Base-by-base conservation (phyloP, 805 yeast species). In the Wickerhamomyces strasburgensis region DNA sequence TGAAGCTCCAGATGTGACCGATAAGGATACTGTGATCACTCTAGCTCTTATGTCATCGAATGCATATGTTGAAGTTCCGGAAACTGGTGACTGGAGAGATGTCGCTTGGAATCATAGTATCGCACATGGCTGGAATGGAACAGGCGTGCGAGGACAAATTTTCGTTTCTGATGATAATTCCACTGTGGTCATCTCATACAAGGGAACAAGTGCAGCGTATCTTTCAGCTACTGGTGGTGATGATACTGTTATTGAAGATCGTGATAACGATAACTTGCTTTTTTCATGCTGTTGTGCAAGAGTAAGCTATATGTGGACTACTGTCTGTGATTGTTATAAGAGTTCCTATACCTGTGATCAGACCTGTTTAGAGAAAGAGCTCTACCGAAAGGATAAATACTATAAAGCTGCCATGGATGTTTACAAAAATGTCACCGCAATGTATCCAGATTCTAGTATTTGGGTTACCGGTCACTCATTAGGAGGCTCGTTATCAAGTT, bases 221-320 rank as follows among this genome's bases (percentile, higher is more conserved):
- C 52, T 81, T 10, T 73, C 75, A 1, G 95, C 86, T 15, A 82
- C 96, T 0, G 83, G 85, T 0, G 79, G 77, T 40, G 95, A 86
- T 11, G 96, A 83, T 34, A 90, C 98, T 0, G 80, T 84, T 0
- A 75, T 70, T 1, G 79, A 76, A 41, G 98, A 93, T 57, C 87
- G 85, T 58, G 60, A 71, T 19, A 93, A 90, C 57, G 98, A 93
- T 57, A 93, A 93, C 53, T 55, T 90, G 39, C 62, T 93, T 25
- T 93, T 93, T 57, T 84, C 94, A 9, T 93, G 98, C 59, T 93
- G 98, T 58, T 93, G 98, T 63, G 98, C 96, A 0, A 71, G 97
- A 27, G 82, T 90, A 2, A 76, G 93, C 27, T 88, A 87, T 47
- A 61, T 86, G 60, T 93, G 98, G 98, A 77, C 82, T 6, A 84